Base-by-base conservation (phyloP, 179 eudicot genomes). In the Kewa caespitosa region DNA sequence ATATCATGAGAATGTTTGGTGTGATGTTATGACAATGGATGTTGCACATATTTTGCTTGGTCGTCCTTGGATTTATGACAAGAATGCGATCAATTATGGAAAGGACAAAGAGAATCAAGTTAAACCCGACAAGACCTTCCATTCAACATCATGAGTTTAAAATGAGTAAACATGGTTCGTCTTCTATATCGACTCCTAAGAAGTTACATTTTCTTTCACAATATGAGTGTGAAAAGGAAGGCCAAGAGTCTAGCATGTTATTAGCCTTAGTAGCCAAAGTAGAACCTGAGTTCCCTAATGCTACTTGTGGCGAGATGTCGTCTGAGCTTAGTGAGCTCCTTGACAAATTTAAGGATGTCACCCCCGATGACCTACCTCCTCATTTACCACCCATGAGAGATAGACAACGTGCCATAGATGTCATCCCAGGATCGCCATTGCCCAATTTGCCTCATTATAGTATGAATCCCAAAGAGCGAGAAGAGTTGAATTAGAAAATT, bases 371-470 rank as follows among this genome's bases (percentile, higher is more conserved):
- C 0, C 38, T 70, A 22, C 76, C 50, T 5, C 0, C 31, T 13
- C 4, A 59, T 1, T 72, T 72, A 37, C 75, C 65, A 33, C 31
- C 34, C 14, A n/a, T 42, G 55, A 68, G 72, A 25, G 72, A 68
- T 39, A 42, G 41, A 14, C 55, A 68, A 68, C 70, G 42, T 52
- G 46, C 27, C n/a, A 72, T 72, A 50, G 75, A 54, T 13, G 50
- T 74, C 6, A 9, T 64, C 38, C 70, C 27, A 74, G 61, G 69
- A 46, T 43, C 61, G 46, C 46, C 46, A 6, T 41, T 41, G 46
- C 46, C 46, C 14, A 41, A 41, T 41, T 41, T 41, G 8, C 46
- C 46, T 6, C 46, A 41, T 41, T 41, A 41, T 41, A 41, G 46
- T 8, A 41, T 41, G 46, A 41, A 41, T 14, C 14, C 46, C 14